These are phyloP conservation scores for Bimuria novae-zelandiae DNA, from an alignment of 2,329 filamentous ascomycete species.

Conservation along the genomic window DNA sequence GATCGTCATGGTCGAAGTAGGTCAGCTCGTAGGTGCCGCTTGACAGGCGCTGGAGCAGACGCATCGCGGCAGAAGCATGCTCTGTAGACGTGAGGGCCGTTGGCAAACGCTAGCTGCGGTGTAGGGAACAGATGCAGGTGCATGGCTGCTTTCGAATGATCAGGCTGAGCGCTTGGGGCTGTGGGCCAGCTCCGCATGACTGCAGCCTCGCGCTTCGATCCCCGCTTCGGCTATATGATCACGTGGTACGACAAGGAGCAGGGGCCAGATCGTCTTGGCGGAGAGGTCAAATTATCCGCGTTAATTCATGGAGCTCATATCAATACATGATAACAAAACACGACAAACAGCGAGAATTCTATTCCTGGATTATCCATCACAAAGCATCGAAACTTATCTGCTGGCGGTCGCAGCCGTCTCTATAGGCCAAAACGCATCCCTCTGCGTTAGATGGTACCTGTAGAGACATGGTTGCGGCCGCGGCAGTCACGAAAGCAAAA, in stretches of 20 bases:
- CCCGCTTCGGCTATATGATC: not conserved
- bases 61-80: constrained; percentile 5
- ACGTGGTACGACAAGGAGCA: not conserved
- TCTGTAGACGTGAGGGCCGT: not conserved
- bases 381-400: no score
- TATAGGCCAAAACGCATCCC: no score
- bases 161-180: constrained; percentile 2
- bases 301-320: not conserved
- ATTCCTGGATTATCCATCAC: no score
- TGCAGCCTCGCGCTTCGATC: not conserved
- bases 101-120: constrained; percentile 1
- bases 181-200: not conserved
- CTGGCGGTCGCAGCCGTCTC: no score
- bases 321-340: not conserved
- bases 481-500: no score
- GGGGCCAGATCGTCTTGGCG: not conserved
- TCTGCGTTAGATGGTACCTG: no score
- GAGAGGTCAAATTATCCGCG: not conserved
- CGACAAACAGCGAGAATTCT: no score
- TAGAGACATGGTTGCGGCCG: no score
- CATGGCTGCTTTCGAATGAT: constrained; percentile 2
- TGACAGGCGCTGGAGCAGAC: not conserved
- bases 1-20: constrained; percentile 1
- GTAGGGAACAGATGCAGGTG: constrained; percentile 1
- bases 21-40: constrained; percentile 2